phyloP scores from a whole-genome alignment of 2,329 filamentous ascomycete species.

The Ceratocystis harringtonii region DNA sequence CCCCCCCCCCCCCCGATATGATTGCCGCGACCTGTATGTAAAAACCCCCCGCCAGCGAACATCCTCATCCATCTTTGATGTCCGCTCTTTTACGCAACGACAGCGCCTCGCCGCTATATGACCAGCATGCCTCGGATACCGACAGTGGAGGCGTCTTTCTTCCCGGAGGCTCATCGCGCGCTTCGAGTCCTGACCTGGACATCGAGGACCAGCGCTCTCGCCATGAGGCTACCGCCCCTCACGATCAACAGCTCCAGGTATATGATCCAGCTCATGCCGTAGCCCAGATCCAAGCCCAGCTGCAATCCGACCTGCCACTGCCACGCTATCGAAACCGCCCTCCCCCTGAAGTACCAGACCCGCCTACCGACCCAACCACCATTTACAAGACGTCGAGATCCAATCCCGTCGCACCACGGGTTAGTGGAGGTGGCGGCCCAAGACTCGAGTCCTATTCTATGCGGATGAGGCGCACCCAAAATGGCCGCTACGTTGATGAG shows the following conservation, averaged over 20 bases:
- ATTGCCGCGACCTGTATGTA: not conserved
- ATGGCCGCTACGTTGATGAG: not conserved
- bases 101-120: slow-evolving; percentile 15
- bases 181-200: slow-evolving; percentile 8
- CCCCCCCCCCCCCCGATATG: not conserved
- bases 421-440: not conserved
- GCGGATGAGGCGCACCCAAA: not conserved
- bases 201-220: not conserved
- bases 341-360: not conserved
- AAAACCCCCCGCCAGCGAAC: not conserved
- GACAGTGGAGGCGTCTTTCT: slow-evolving; percentile 15
- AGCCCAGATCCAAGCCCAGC: not conserved
- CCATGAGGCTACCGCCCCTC: not conserved
- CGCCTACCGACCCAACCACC: not conserved
- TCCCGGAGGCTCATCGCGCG: slow-evolving; percentile 11
- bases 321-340: not conserved
- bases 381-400: not conserved
- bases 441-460: slow-evolving; percentile 5
- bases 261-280: not conserved
- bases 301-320: not conserved
- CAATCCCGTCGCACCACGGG: not conserved
- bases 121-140: slow-evolving; percentile 16
- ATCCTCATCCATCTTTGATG: not conserved
- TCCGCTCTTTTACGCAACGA: slow-evolving; percentile 3
- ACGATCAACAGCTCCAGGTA: not conserved